phyloP scores from a whole-genome alignment of 2,329 filamentous ascomycete genomes.

The Aspergillus fijiensis region DNA sequence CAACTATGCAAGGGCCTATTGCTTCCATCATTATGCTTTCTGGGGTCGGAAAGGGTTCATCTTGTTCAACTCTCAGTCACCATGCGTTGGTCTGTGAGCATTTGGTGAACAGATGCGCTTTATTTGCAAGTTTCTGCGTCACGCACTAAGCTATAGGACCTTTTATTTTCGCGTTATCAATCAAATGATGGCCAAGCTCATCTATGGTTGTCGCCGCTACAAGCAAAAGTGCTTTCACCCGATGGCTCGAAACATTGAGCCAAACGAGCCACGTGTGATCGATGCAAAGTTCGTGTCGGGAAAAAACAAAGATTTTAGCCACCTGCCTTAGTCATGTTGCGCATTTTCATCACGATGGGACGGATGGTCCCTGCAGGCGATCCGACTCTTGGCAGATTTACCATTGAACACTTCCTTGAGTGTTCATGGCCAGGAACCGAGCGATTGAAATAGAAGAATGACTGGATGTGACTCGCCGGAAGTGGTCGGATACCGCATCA shows the following conservation, averaged over 20 bases:
- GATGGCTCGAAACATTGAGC: too few relatives aligned
- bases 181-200: background rate
- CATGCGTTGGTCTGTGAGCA: background rate
- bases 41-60: too few relatives aligned
- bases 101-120: background rate
- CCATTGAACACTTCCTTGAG: background rate
- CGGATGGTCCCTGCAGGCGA: background rate
- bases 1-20: too few relatives aligned
- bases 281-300: background rate
- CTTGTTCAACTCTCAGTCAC: too few relatives aligned
- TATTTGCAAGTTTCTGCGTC: background rate
- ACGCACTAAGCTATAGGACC: background rate
- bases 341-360: background rate
- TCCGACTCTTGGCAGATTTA: background rate
- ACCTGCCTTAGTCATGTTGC: background rate
- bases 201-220: background rate
- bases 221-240: too few relatives aligned
- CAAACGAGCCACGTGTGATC: too few relatives aligned
- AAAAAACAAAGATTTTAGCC: background rate
- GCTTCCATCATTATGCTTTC: too few relatives aligned
- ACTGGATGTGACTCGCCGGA: constrained; percentile 7
- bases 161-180: background rate
- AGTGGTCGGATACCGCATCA: constrained; percentile 31
- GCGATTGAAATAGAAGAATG: background rate
- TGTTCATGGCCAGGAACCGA: background rate